Base-by-base conservation (phyloP, 768 basidiomycete species). In the Calvatia gigantea region DNA sequence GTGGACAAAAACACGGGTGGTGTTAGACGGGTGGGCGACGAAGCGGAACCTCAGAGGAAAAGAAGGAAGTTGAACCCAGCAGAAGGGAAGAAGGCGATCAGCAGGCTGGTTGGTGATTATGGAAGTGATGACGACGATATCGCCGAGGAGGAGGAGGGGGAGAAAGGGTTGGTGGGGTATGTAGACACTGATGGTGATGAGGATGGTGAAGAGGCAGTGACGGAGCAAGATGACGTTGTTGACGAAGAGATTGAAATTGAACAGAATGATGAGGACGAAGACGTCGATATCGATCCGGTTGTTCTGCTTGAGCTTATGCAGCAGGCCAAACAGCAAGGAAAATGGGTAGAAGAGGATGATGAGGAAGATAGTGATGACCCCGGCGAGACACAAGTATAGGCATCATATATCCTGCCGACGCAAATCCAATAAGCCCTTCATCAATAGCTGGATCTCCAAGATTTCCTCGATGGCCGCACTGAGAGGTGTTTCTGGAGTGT, bases 381-480 rank as follows among this genome's bases (percentile, higher is more conserved):
- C 5, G 49, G 51, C 15, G 43, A 56, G 15, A 37, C 32, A 8
- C 5, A 41, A 33, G 17, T 2, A 12, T 47, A 28, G 39, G n/a
- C 25, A 52, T 67, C 58, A 91, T 59, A 84, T 73, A 59, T 91
- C 89, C 62, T 87, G 84, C 61, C 89, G 78, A 57, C 86, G 78
- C 54, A 93, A 75, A 67, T 92, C 91, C 42, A 93, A 71, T 52
- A 91, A 67, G 7, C 91, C 91, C 61, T 91, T 92, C 89, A 94
- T 91, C 42, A 91, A 75, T 12, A 83, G 72, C 64, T 93, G 91
- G 9, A 93, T 84, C 58, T 92, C 87, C 0, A 92, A 78, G 0
- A 93, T 85, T 2, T 86, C 86, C 15, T 91, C 85, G 28, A 89
- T 83, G 7, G 83, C 78, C 14, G 77, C 75, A 53, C 78, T 81